Conservation (phyloP, 108 stramenopile species). For the Skeletonema grethae region DNA sequence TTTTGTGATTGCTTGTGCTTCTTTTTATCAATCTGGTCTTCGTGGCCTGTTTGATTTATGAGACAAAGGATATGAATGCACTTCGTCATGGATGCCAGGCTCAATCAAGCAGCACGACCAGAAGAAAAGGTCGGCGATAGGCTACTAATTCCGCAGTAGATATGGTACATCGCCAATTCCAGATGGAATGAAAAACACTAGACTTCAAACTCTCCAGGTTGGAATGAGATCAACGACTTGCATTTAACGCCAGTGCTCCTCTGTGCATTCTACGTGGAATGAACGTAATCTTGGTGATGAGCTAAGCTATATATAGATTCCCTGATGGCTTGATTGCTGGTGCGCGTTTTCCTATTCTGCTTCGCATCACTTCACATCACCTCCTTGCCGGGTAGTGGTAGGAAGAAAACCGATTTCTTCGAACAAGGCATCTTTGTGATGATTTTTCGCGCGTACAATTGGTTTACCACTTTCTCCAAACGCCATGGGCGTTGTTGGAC, state of each 20-base stretch:
- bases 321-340: too few relatives aligned
- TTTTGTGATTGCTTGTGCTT: background rate
- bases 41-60: background rate
- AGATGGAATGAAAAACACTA: background rate
- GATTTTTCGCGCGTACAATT: background rate
- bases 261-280: background rate
- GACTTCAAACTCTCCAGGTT: background rate
- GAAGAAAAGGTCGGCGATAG: background rate
- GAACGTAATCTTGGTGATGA: background rate
- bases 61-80: background rate
- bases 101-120: background rate
- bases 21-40: background rate
- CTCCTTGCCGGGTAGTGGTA: background rate
- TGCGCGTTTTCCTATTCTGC: too few relatives aligned
- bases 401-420: background rate
- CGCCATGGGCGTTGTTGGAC: background rate
- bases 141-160: background rate
- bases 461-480: background rate
- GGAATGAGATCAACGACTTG: background rate
- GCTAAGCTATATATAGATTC: background rate
- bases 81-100: too few relatives aligned
- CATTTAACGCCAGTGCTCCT: background rate
- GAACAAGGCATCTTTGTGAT: background rate
- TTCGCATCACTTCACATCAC: background rate
- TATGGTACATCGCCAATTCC: background rate